Conservation (phyloP, 768 basidiomycete species). For the Tephrocybe rancida region DNA sequence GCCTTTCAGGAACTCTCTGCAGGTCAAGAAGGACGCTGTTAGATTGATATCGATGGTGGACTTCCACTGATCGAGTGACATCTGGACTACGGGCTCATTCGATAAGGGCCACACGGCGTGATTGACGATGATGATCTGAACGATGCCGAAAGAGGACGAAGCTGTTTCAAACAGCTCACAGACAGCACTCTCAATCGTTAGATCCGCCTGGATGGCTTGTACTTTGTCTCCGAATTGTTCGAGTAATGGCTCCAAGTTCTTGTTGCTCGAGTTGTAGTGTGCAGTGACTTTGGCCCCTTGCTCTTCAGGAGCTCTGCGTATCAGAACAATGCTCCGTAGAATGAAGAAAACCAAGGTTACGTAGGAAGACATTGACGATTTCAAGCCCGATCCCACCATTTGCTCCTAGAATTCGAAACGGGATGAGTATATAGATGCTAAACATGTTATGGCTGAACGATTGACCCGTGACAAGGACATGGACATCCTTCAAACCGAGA, state of each 20-base stretch:
- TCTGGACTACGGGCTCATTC: conserved; percentile 53
- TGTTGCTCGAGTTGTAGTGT: conserved; percentile 62
- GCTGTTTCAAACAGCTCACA: conserved; percentile 48
- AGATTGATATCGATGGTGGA: conserved; percentile 62
- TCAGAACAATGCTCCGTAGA: not conserved
- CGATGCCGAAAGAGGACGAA: conserved; percentile 42
- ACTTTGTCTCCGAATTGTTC: conserved; percentile 35
- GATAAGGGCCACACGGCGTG: conserved; percentile 55
- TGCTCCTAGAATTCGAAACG: conserved; percentile 47
- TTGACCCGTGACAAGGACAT: conserved; percentile 70
- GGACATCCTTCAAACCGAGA: conserved; percentile 57
- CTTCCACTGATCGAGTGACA: conserved; percentile 68
- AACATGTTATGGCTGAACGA: not conserved
- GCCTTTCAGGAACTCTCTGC: conserved; percentile 58
- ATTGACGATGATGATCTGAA: conserved; percentile 63
- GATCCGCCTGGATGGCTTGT: conserved; percentile 54
- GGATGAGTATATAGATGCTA: not conserved
- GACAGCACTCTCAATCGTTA: conserved; percentile 60
- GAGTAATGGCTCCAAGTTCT: conserved; percentile 42
- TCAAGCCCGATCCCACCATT: conserved; percentile 77
- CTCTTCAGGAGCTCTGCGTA: conserved; percentile 37
- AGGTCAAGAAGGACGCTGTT: conserved; percentile 67
- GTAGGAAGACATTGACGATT: conserved; percentile 56
- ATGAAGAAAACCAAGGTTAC: conserved; percentile 33
- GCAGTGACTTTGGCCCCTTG: conserved; percentile 74